phyloP scores from a whole-genome alignment of 169 alveolate species.

The Eimeria acervulina region DNA sequence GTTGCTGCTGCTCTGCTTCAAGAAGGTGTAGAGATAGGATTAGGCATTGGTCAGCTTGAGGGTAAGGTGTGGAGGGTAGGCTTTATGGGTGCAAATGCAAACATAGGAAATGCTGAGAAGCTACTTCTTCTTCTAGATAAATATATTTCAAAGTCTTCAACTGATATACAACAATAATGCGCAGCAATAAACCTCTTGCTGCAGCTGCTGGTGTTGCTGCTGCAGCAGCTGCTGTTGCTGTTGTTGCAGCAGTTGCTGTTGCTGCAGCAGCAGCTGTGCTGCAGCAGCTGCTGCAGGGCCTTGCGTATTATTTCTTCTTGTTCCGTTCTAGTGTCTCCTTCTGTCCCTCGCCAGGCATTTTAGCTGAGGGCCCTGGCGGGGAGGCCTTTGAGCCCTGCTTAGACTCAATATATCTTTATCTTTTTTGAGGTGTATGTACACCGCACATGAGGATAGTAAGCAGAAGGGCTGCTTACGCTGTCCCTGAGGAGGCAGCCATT shows the following conservation, averaged over 20 bases:
- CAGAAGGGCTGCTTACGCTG: no score
- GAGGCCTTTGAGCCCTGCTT: no score
- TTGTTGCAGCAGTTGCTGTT: neutral
- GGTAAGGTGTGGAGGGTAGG: slow-evolving; percentile 83
- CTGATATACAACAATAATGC: neutral
- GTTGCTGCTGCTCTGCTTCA: neutral
- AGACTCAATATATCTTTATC: no score
- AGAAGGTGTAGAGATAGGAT: slow-evolving; percentile 80
- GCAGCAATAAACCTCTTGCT: neutral
- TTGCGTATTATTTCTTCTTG: neutral
- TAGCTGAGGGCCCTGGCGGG: no score
- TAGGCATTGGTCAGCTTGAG: slow-evolving; percentile 79
- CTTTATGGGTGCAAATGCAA: slow-evolving; percentile 81
- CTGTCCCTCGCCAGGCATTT: no score
- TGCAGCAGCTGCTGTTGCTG: slow-evolving; percentile 24
- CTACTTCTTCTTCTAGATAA: slow-evolving; percentile 14
- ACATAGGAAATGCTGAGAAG: slow-evolving; percentile 52
- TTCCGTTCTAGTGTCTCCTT: neutral
- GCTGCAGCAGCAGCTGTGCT: neutral
- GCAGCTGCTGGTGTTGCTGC: no score
- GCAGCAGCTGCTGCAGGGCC: neutral
- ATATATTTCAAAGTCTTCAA: no score
- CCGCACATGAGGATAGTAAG: no score
- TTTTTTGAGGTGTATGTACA: no score
- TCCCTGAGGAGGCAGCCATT: no score